Evolutionary conservation across 2,329 filamentous ascomycete species (phyloP), one percentile per base, ranked within the genome.

Genomic region (Endothia cerciana): DNA sequence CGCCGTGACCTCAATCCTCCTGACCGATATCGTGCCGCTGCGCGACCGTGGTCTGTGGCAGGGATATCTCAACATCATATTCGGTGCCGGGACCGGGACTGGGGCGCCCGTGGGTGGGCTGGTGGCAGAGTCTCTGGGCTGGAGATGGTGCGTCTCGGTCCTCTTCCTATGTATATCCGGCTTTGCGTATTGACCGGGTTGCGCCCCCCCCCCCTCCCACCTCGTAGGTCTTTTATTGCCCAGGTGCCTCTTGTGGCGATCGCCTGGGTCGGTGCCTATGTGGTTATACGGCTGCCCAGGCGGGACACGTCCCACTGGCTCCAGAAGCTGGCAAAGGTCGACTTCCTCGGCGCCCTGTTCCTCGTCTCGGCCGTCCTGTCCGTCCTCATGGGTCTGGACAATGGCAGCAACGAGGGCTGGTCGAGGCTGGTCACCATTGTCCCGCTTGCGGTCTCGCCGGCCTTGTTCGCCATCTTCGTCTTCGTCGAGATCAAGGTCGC

Each of bases 331-430:
- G 68, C 76, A 0, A 76, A 69, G 0, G 28, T 71, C 0, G 70
- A 72, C 13, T 72, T 76, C 11, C 13, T 76, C 1, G 69, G 71
- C 1, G 70, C 69, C 0, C 7, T 75, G 3, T 65, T 80, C 11
- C 66, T 79, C 5, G 74, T 77, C 0, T 75, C 78, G 0, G 78
- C 67, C 30, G 67, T 69, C 8, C 59, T 69, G 30, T 80, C 84
- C 1, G 81, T 94, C 36, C 82, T 93, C 1, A 76, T 91, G 25
- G 90, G 89, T 13, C 81, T 94, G 17, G 91, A 94, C 74, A 84
- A 86, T 59, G 91, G 91, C 38, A 89, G 88, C 65, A 94, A 93
- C 74, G 80, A 87, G 10, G 86, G 88, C 33, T 93, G 92, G 91
- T 80, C 75, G 11, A 77, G 87, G 56, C 81, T 77, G 1, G 74